Evolutionary conservation across 495 filamentous ascomycete species (phyloP), one percentile per base, ranked within the genome.

Genomic region (Aspergillus mulundensis): DNA sequence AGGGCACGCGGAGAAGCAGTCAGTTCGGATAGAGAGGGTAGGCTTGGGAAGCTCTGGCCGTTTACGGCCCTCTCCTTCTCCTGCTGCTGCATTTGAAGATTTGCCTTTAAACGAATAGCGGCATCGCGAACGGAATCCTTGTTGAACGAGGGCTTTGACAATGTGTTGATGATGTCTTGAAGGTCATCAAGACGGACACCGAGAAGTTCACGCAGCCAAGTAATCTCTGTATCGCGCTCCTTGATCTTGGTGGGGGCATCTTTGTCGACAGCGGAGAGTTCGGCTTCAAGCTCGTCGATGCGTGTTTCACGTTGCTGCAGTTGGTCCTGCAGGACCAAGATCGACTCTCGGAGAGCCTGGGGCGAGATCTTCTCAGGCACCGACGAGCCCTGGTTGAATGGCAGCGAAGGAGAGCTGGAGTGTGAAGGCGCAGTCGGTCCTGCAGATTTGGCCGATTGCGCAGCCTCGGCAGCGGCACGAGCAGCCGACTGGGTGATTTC

Each of bases 21-120:
- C 23, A 90, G 73, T 50, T 78, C 81, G 10, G 82, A 76, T n/a
- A 86, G 70, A 19, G 75, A 80, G 14, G 80, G 74, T 5, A 88
- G 68, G 2, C 74, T 77, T 20, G 81, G 74, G 49, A 81, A 78
- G 15, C 66, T 54, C 39, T 78, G 73, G 14, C 77, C 77, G 21
- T 70, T 65, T 44, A 75, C 60, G 5, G 87, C 81, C 52, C 88
- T 77, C 64, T 97, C 95, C 18, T 87, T 87, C 67, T 95, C 94
- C 65, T 96, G 90, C 68, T 89, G 89, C 64, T 97, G 91, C 94
- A 98, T 98, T 68, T 97, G 89, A 16, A 98, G 79, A 62, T 94
- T 97, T 18, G 95, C 88, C 64, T 89, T 91, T 54, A 98, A 82
- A 7, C 94, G 85, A 60, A 97, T 96, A 30, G 91, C 90, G 10